Base-by-base conservation (phyloP, 2,329 filamentous ascomycete genomes). In the Penicillium occitanis region DNA sequence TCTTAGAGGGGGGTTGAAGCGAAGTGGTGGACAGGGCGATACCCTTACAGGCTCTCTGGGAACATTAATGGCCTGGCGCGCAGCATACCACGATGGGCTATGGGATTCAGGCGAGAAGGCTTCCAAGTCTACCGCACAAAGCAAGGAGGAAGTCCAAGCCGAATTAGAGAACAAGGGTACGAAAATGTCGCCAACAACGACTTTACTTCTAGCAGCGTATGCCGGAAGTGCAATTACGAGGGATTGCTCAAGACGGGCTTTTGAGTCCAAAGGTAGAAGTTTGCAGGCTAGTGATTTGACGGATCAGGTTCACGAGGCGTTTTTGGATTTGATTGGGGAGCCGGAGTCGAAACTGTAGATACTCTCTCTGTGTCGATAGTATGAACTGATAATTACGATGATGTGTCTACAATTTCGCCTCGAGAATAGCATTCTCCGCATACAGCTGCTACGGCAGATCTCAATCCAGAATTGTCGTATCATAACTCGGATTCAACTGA, bases 261-360 rank as follows among this genome's bases (percentile, higher is more conserved):
- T 96, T 79, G 84, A 87, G 72, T 91, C 93, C 77, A 91, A 89
- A 73, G 94, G 95, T 0, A 86, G 95, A 69, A 92, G 91, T 74
- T 80, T 99, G 75, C 95, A 98, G 81, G 95, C 95, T 0, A 93
- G 91, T 71, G 95, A 98, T 78, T 80, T 99, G 75, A 97, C 94
- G 0, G 92, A 95, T 19, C 90, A 97, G 79, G 91, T 99, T 10
- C 90, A 96, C 73, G 82, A 82, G 40, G 91, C 93, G 0, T 98
- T 97, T 77, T 77, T 91, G 73, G 88, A 88, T 67, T 77, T 97
- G 19, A 90, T 97, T 74, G 93, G 92, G 0, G 91, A 93, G 70
- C 84, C 85, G 3, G 86, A 85, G 44, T 74, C 78, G 35, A 79
- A 79, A 64, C 50, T 76, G 58, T 73, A 63, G 48, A 63, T 30